Evolutionary conservation across 805 yeast species (phyloP).

Genomic region (Suhomyces canberraensis): DNA sequence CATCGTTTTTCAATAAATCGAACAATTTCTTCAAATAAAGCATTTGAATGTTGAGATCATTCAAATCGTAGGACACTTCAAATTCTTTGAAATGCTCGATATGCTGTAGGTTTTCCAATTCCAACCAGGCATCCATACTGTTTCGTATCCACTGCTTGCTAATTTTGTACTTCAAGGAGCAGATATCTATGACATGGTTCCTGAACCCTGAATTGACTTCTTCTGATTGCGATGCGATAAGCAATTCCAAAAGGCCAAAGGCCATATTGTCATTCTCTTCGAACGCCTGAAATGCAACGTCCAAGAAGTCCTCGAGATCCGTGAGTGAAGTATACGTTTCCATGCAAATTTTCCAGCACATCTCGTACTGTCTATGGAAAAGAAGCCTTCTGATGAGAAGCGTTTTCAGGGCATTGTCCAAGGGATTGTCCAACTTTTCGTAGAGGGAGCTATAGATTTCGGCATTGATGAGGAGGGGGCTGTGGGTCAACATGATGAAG

Average conservation of each 20-base stretch:
- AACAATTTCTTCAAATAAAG: constrained; percentile 6
- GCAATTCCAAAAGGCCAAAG: constrained; percentile 26
- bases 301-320: constrained; percentile 38
- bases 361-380: constrained; percentile 29
- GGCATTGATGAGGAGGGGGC: constrained; percentile 32
- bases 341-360: constrained; percentile 29
- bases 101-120: constrained; percentile 4
- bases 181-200: constrained; percentile 13
- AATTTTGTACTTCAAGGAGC: constrained; percentile 9
- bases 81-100: constrained; percentile 1
- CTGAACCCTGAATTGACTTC: constrained; percentile 5
- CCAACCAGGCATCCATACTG: constrained; percentile 3
- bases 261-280: constrained; percentile 15
- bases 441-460: constrained; percentile 20
- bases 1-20: neutral
- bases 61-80: neutral
- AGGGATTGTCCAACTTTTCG: constrained; percentile 13
- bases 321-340: constrained; percentile 25
- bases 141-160: constrained; percentile 5
- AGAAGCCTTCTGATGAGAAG: constrained; percentile 26
- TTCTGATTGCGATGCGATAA: constrained; percentile 17
- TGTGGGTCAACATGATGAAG: constrained; percentile 25
- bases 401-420: constrained; percentile 18
- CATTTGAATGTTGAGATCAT: constrained; percentile 2
- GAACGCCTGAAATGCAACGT: constrained; percentile 19